phyloP scores from a whole-genome alignment of 2,329 filamentous ascomycete species.

The Epichloe gansuensis region DNA sequence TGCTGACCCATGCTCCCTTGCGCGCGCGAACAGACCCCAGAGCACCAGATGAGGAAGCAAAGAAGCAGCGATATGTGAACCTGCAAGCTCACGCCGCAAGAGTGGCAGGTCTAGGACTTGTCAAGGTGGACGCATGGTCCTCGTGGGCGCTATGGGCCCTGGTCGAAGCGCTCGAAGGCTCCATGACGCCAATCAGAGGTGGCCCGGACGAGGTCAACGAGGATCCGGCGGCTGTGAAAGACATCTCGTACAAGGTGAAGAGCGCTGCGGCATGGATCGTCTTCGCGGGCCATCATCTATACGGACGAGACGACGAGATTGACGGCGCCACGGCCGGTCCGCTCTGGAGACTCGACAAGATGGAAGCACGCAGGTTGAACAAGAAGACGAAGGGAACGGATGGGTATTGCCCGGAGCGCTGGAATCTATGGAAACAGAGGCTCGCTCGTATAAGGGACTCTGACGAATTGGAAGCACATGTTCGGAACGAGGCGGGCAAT shows the following conservation, averaged over 20 bases:
- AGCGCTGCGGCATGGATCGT: constrained; percentile 6
- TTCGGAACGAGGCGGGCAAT: background rate
- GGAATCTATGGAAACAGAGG: constrained; percentile 11
- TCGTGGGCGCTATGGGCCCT: constrained; percentile 8
- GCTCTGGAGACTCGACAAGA: constrained; percentile 10
- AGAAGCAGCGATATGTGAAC: constrained; percentile 4
- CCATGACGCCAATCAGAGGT: constrained; percentile 7
- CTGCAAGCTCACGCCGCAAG: constrained; percentile 6
- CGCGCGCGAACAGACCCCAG: background rate
- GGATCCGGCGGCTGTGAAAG: constrained; percentile 4
- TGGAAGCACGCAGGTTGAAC: constrained; percentile 5
- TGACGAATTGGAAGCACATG: constrained; percentile 2
- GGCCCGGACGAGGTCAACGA: constrained; percentile 7
- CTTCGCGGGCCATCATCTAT: constrained; percentile 4
- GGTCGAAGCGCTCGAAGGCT: constrained; percentile 9
- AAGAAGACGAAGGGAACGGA: constrained; percentile 9
- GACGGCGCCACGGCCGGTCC: constrained; percentile 9
- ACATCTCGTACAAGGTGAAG: constrained; percentile 5
- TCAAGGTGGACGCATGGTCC: constrained; percentile 3
- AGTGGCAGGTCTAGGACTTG: constrained; percentile 1
- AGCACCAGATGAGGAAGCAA: background rate
- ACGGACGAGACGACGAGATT: constrained; percentile 9
- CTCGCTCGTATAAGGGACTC: constrained; percentile 7
- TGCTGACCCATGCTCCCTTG: background rate
- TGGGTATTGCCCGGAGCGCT: constrained; percentile 8